Conservation (phyloP, 1,139 yeast species). For the Candida frijolesensis region DNA sequence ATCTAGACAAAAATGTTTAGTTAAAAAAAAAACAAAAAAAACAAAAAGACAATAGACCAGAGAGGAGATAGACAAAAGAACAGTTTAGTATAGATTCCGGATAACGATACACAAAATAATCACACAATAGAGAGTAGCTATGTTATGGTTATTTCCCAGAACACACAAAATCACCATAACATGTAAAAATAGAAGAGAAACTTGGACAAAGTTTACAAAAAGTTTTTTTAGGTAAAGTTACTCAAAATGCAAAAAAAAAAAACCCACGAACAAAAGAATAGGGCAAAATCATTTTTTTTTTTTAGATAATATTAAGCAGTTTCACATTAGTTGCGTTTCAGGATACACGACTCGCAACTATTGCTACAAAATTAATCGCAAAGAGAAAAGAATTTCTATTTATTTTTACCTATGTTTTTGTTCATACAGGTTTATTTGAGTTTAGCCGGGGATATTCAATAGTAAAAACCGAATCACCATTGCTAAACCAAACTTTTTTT, state of each 20-base stretch:
- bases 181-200: background rate
- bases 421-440: background rate
- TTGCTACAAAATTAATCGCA: background rate
- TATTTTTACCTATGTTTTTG: background rate
- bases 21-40: no score
- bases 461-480: background rate
- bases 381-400: background rate
- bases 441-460: slow-evolving; percentile 1
- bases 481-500: no score
- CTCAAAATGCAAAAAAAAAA: background rate
- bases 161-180: background rate
- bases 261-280: no score
- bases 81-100: background rate
- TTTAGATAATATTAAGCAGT: background rate
- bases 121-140: background rate
- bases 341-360: background rate
- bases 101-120: background rate
- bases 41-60: no score
- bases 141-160: background rate
- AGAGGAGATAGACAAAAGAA: no score
- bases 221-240: background rate
- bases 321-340: background rate
- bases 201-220: background rate
- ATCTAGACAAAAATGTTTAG: no score
- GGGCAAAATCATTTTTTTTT: background rate